Conservation (phyloP, 768 basidiomycete genomes). For the Suillus plorans region DNA sequence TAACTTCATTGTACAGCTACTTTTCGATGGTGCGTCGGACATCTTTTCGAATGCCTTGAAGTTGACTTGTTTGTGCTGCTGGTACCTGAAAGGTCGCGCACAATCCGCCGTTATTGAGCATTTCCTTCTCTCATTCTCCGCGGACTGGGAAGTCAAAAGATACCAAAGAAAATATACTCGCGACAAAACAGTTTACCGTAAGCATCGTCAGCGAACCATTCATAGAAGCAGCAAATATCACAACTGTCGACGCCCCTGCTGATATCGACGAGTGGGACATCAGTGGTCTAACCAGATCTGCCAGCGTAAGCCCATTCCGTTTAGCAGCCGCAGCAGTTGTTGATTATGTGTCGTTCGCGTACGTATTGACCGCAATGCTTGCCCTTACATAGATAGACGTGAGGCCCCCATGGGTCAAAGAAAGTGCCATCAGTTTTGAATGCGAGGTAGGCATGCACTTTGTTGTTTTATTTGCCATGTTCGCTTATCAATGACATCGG, state of each 20-base stretch:
- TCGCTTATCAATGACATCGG: constrained; percentile 20
- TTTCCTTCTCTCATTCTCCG: constrained; percentile 53
- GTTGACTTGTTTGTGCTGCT: background rate
- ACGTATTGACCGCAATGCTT: constrained; percentile 11
- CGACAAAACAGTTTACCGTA: constrained; percentile 67
- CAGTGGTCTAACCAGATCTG: constrained; percentile 54
- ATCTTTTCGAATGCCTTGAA: background rate
- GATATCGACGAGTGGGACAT: constrained; percentile 58
- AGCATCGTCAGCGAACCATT: constrained; percentile 72
- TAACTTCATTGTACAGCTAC: constrained; percentile 38
- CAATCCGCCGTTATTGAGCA: constrained; percentile 64
- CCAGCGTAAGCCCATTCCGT: constrained; percentile 43
- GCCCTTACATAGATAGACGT: constrained; percentile 39
- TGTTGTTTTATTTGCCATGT: constrained; percentile 11
- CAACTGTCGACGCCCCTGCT: constrained; percentile 55
- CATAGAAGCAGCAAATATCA: constrained; percentile 54
- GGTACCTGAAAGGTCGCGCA: constrained; percentile 46
- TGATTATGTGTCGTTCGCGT: constrained; percentile 9
- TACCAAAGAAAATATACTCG: constrained; percentile 62
- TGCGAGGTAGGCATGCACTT: constrained; percentile 49
- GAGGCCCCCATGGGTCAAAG: constrained; percentile 51
- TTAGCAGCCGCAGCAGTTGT: constrained; percentile 9
- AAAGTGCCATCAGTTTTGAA: constrained; percentile 61
- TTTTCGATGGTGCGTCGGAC: constrained; percentile 54
- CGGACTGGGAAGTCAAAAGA: constrained; percentile 46